Conservation (phyloP, 257 asterid genomes). For the Primulina eburnea region DNA sequence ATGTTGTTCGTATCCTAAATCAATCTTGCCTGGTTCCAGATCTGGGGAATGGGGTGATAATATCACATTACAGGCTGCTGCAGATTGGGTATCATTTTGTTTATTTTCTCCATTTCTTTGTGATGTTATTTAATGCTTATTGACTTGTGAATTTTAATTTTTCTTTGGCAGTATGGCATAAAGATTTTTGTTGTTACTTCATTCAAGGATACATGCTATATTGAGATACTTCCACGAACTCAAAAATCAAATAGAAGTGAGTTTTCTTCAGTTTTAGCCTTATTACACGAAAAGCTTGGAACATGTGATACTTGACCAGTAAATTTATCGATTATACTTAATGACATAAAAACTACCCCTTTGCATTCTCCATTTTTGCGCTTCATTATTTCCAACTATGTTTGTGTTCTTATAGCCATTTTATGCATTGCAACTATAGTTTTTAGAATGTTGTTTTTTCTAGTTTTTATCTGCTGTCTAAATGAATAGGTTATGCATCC, state of each 20-base stretch:
- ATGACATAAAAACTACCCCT: not conserved
- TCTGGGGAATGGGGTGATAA: conserved; percentile 97
- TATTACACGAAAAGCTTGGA: not conserved
- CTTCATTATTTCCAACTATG: too few species aligned
- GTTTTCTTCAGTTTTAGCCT: conserved; percentile 19
- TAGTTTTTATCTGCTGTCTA: not conserved
- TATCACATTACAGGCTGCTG: conserved; percentile 91
- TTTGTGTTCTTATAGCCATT: too few species aligned
- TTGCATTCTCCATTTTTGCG: not conserved
- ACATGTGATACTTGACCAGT: not conserved
- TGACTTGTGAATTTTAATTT: not conserved
- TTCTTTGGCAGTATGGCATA: conserved; percentile 63
- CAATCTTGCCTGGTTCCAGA: conserved; percentile 39
- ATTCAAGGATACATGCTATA: conserved; percentile 89
- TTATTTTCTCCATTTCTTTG: conserved; percentile 1
- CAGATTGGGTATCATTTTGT: conserved; percentile 63
- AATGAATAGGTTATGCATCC: not conserved
- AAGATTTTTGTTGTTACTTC: conserved; percentile 82
- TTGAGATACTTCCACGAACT: conserved; percentile 78
- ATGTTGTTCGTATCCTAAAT: conserved; percentile 11
- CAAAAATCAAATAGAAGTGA: conserved; percentile 75
- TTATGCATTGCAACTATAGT: too few species aligned
- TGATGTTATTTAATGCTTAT: not conserved
- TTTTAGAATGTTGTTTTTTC: too few species aligned
- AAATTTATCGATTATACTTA: not conserved